Base-by-base conservation (phyloP, 768 basidiomycete species). In the Auricularia sp. region DNA sequence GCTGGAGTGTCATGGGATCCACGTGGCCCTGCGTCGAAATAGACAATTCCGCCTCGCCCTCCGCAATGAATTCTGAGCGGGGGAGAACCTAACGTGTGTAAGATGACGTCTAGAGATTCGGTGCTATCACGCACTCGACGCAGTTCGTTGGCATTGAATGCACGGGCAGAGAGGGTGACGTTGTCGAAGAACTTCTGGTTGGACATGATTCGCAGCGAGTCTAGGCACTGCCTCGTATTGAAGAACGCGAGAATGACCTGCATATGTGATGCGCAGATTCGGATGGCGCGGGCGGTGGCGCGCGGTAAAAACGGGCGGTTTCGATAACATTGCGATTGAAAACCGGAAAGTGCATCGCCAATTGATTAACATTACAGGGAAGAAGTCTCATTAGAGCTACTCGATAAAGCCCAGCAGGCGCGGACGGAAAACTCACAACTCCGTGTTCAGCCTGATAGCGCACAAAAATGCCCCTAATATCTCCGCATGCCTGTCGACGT, bases 381-480 rank as follows among this genome's bases (percentile, higher is more conserved):
- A 67, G 54, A 42, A 67, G 33, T 29, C 67, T 10, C 54, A 62
- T 42, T 67, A 21, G 51, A 61, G 58, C 44, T 63, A 45, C 24
- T 66, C 66, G 54, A 58, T 61, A 29, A 65, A 64, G 11, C 35
- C 62, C 56, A 62, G 61, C 37, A 42, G 39, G 13, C 7, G 39
- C 39, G 39, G 13, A 42, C 13, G 39, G 39, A 14, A 42, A 69
- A 58, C 67, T 21, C 59, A 88, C 75, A 54, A 82, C 74, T 6
- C 85, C 85, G 44, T 82, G 76, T 10, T 77, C 77, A 61, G 77
- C 75, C 62, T 81, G 81, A 67, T 79, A 80, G 39, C 80, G 80
- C 42, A 80, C 78, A 67, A 82, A 83, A 62, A 88, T 79, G 8
- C 84, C 84, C 70, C 85, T 84, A 65, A 88, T 79, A 61, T 73